These are phyloP conservation scores for Yarrowia sp. DNA, from an alignment of 805 yeast genomes.

Conservation along the genomic window DNA sequence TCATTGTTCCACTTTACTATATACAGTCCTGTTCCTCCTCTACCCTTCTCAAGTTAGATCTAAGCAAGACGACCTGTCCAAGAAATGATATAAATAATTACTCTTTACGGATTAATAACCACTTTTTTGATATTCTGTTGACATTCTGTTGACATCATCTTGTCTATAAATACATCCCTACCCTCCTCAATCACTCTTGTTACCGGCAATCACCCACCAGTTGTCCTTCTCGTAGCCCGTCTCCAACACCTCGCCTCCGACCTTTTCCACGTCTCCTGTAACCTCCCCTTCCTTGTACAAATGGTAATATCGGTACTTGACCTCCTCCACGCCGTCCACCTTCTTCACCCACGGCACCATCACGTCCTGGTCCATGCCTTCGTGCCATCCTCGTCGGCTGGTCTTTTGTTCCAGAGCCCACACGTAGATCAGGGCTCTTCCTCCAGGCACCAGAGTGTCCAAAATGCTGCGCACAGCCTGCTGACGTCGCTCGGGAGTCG, in stretches of 20 bases:
- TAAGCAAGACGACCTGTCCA: too few relatives aligned
- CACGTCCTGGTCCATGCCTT: conserved; percentile 91
- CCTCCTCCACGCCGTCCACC: conserved; percentile 49
- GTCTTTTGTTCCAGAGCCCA: conserved; percentile 96
- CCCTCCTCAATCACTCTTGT: conserved; percentile 47
- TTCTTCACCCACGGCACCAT: conserved; percentile 91
- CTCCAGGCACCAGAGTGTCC: conserved; percentile 62
- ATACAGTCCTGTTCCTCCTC: too few relatives aligned
- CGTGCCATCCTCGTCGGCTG: conserved; percentile 88
- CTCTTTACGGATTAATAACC: too few relatives aligned
- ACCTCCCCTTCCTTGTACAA: conserved; percentile 85
- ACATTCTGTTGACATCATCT: too few relatives aligned
- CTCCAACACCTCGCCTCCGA: conserved; percentile 72
- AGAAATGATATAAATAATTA: too few relatives aligned
- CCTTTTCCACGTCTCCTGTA: conserved; percentile 67
- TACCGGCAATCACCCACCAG: conserved; percentile 74
- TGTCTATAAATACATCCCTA: neutral
- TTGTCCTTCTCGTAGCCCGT: conserved; percentile 92
- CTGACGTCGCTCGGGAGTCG: conserved; percentile 80
- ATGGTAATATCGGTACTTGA: conserved; percentile 87
- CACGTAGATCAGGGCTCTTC: conserved; percentile 81
- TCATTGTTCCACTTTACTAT: too few relatives aligned
- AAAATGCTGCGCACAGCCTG: conserved; percentile 76
- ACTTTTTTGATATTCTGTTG: too few relatives aligned
- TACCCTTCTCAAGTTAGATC: too few relatives aligned